Evolutionary conservation across 768 basidiomycete genomes (phyloP), one percentile per base, ranked within the genome.

Genomic region (Hydnum rufescens): DNA sequence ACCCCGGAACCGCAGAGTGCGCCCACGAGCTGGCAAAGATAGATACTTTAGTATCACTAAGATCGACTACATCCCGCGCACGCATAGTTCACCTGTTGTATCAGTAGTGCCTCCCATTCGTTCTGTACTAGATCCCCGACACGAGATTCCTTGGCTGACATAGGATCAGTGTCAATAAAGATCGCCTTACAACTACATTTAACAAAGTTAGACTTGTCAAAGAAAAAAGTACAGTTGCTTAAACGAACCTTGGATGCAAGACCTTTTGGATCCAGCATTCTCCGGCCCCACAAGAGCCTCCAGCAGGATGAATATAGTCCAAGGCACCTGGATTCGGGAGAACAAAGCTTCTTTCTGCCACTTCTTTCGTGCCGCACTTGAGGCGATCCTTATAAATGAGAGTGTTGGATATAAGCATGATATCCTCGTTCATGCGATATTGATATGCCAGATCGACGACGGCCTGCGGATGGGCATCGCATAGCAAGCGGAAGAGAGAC

Each of bases 371-470:
- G 3, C 93, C 95, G 61, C 89, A 93, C 46, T 67, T 71, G 39
- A 96, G 70, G 19, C 80, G 72, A 54, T 81, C 74, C 5, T 73
- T 68, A 59, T 97, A 97, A 5, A 96, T 79, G 46, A 97, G 76
- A 53, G 70, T 71, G 64, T 96, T 97, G 1, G 85, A 86, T 5
- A 97, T 68, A 5, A 74, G 62, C 92, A 96, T 96, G 62, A 97
- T 95, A 55, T 93, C 89, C 52, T 75, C 75, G 64, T 93, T 96
- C 95, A 97, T 97, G 43, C 95, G 74, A 62, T 97, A 99, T 62
- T 99, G 95, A 53, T 82, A 72, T 0, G 76, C 72, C 42, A 99
- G 73, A 57, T 95, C 85, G 23, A 84, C 76, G 30, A 95, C 84
- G 1, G 89, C 78, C 22, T 79, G 67, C 0, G 87, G 86, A 60